Percentiles rank a stretch among this genome's conserved stretches.
These are phyloP conservation scores for Neophaeococcomyces mojaviensis DNA, from an alignment of 2,329 filamentous ascomycete genomes.

Conservation along the genomic window DNA sequence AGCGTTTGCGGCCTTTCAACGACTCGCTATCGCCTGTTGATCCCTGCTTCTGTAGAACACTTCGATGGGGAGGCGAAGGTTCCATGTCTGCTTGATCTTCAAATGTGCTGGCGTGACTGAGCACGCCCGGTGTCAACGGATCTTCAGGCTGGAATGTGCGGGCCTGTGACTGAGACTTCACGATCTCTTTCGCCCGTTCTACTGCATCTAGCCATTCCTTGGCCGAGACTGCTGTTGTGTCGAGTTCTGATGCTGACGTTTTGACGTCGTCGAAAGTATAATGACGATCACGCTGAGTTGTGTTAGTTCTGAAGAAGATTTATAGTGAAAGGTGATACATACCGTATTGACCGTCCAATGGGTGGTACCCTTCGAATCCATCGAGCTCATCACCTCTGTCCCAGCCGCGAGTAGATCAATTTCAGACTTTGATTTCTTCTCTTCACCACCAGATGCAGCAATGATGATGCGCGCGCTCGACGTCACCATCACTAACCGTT, in stretches of 20 bases:
- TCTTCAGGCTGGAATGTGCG: slow-evolving; percentile 43
- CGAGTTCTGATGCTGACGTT: slow-evolving; percentile 55
- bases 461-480: slow-evolving; percentile 84
- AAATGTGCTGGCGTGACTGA: slow-evolving; percentile 51
- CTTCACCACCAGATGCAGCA: slow-evolving; percentile 83
- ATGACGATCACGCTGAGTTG: slow-evolving; percentile 68
- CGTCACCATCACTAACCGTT: slow-evolving; percentile 89
- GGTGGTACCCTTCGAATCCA: slow-evolving; percentile 78
- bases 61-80: slow-evolving; percentile 30
- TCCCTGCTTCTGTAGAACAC: slow-evolving; percentile 36
- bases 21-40: slow-evolving; percentile 43
- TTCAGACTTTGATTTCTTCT: slow-evolving; percentile 91
- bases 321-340: slow-evolving; percentile 38
- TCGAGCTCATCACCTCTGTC: slow-evolving; percentile 69
- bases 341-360: slow-evolving; percentile 92
- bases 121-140: slow-evolving; percentile 61
- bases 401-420: slow-evolving; percentile 73
- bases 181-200: slow-evolving; percentile 78
- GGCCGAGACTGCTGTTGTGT: slow-evolving; percentile 59
- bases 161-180: slow-evolving; percentile 53
- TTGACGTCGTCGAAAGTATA: slow-evolving; percentile 94
- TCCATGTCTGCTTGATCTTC: slow-evolving; percentile 34
- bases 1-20: slow-evolving; percentile 56
- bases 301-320: slow-evolving; percentile 25
- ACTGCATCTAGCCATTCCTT: slow-evolving; percentile 90